Evolutionary conservation across 78 protist species (phyloP).

Genomic region (Dictyostelium intermedium): DNA sequence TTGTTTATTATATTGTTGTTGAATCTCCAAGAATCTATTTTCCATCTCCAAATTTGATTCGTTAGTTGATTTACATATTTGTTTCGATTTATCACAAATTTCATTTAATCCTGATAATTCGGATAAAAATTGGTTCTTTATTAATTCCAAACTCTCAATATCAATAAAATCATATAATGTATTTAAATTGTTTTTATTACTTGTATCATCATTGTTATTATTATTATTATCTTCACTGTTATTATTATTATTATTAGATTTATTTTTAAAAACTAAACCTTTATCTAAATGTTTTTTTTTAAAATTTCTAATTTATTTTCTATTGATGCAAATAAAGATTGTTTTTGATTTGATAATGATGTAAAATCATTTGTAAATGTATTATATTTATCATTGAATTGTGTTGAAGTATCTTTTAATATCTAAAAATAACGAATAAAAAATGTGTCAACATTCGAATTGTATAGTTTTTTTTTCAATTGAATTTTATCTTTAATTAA

Average conservation of each 20-base stretch:
- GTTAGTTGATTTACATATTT: not conserved
- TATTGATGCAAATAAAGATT: not conserved
- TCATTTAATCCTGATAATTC: not conserved
- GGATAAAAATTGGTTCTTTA: not conserved
- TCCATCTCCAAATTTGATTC: not conserved
- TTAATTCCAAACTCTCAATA: not conserved
- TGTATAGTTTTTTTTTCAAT: not conserved
- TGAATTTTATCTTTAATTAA: too few species aligned
- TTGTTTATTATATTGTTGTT: not conserved
- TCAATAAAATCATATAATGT: conserved; percentile 15
- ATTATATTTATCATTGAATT: not conserved
- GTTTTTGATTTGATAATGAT: not conserved
- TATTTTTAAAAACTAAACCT: not conserved
- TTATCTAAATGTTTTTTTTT: not conserved
- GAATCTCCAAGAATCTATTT: not conserved
- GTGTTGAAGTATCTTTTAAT: not conserved
- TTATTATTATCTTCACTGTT: too few species aligned
- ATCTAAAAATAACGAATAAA: not conserved
- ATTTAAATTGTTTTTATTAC: not conserved
- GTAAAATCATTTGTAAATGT: not conserved
- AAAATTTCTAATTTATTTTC: not conserved
- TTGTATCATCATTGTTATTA: not conserved
- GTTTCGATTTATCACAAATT: not conserved
- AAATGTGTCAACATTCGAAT: not conserved
- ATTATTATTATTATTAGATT: not conserved